A percentile compares a stretch with the other conserved stretches of the same genome.
phyloP scores from a whole-genome alignment of 805 yeast genomes.

The Candida argentea region DNA sequence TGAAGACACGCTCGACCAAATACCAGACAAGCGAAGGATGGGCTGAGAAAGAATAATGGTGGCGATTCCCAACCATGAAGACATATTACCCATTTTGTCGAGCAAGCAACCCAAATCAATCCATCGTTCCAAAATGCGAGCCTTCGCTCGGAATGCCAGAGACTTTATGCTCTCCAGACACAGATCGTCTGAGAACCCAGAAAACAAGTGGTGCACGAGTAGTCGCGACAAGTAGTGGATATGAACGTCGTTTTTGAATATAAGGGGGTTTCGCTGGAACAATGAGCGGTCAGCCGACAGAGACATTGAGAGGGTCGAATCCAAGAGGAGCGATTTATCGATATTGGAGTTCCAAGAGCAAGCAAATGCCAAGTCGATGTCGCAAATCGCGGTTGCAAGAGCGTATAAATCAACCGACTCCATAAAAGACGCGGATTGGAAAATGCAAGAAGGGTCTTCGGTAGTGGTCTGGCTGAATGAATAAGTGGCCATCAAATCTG shows the following conservation, averaged over 20 bases:
- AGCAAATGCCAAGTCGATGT: slow-evolving; percentile 58
- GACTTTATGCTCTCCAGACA: not conserved
- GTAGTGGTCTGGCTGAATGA: no score
- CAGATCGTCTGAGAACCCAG: not conserved
- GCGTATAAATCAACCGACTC: slow-evolving; percentile 37
- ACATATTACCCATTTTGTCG: slow-evolving; percentile 82
- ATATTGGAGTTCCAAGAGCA: slow-evolving; percentile 66
- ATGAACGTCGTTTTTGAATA: slow-evolving; percentile 56
- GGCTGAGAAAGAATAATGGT: slow-evolving; percentile 77
- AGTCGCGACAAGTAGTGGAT: slow-evolving; percentile 73
- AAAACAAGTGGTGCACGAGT: slow-evolving; percentile 58
- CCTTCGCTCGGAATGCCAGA: slow-evolving; percentile 28
- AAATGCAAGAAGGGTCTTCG: no score
- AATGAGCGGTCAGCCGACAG: slow-evolving; percentile 17
- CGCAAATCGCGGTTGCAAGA: slow-evolving; percentile 55
- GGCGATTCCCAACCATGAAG: slow-evolving; percentile 87
- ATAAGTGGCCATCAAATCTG: no score
- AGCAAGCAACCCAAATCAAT: slow-evolving; percentile 69
- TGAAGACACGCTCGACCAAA: slow-evolving; percentile 67
- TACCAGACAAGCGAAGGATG: slow-evolving; percentile 55
- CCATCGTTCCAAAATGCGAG: slow-evolving; percentile 70
- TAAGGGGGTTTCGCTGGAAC: slow-evolving; percentile 59
- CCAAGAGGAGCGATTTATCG: slow-evolving; percentile 69
- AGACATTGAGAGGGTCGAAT: slow-evolving; percentile 25
- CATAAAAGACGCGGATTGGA: no score